Base-by-base conservation (phyloP, 2,329 filamentous ascomycete species). In the Pyrenophora teres region DNA sequence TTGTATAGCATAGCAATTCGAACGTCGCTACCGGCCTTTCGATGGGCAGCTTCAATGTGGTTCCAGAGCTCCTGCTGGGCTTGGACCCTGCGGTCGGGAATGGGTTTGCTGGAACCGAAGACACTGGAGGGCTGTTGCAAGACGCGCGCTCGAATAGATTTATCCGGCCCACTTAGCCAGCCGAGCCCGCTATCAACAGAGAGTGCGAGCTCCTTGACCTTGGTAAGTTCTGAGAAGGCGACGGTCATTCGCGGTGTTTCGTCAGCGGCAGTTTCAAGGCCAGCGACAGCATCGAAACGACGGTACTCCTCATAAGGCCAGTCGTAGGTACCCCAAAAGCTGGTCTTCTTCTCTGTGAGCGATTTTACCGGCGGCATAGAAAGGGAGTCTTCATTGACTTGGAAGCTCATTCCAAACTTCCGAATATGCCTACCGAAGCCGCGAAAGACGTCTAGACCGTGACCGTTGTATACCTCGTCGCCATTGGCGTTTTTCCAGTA, bases 141-240 rank as follows among this genome's bases (percentile, higher is more conserved):
- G 16, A 81, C 74, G 5, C 75, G 74, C 39, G 79, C 79, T 16
- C 76, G 70, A 33, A 80, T 73, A 0, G 79, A 81, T 15, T 78
- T 72, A 65, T 88, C 85, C 1, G 86, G 83, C 0, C 86, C 86
- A 40, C 76, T 75, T 9, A 90, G 77, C 78, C 85, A 89, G 9
- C 87, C 87, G 32, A 89, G 76, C 8, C 87, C 86, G 49, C 81
- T 85, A 63, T 88, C 84, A 35, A 88, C 79, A 15, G 84, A 88
- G 3, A 90, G 71, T 0, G 83, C 87, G n/a, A 90, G 77, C 54
- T 88, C 85, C 31, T 76, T 78, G 2, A 87, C 81, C 7, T 78
- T 77, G 2, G 67, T 73, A 1, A 89, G 76, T 45, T 80, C 81
- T 9, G 76, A 76, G 49, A 90, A 80, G 3, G 86, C 85, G 30